Evolutionary conservation across 257 asterid species (phyloP), one percentile per base, ranked within the genome.

Genomic region (Oldenlandia corymbosa): DNA sequence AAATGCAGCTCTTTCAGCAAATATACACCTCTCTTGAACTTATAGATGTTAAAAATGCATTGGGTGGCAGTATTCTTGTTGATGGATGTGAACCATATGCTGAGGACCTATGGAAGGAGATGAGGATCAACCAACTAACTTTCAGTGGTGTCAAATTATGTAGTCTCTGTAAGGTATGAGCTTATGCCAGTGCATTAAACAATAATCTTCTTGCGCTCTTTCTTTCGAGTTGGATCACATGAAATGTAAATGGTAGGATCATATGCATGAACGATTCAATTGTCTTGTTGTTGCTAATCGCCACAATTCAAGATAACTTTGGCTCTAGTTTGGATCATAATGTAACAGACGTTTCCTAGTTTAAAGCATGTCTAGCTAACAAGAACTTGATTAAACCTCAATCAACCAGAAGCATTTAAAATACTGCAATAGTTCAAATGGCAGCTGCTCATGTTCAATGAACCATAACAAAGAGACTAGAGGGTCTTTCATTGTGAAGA

Each of bases 21-120:
- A 5, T 27, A 28, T 7, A 7, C 43, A 18, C 28, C 14, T 28
- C 28, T 1, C 51, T 34, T 59, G n/a, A 55, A 30, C 49, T 47
- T 18, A 48, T 23, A n/a, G 43, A 51, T 36, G 16, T 27, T 58
- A 30, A 58, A 23, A 34, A 37, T 60, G 45, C 43, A 17, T 56
- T 56, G 47, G 10, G 11, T 23, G 56, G 72, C 76, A 88, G 94
- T 68, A 76, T 88, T 58, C 59, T 85, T 18, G 85, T 88, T 26
- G 87, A 83, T 71, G 94, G 95, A 66, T 88, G 94, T 21, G 79
- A 78, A 61, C 78, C 95, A 36, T 88, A 78, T 68, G 64, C 75
- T 0, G 94, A 85, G 65, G 94, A 88, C 68, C 18, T 79, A 49
- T 85, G 94, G 94, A 72, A 73, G 14, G 84, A 85, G 75, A 73